Evolutionary conservation across 495 filamentous ascomycete species (phyloP), one percentile per base, ranked within the genome.

Genomic region (Rusavskia elegans): DNA sequence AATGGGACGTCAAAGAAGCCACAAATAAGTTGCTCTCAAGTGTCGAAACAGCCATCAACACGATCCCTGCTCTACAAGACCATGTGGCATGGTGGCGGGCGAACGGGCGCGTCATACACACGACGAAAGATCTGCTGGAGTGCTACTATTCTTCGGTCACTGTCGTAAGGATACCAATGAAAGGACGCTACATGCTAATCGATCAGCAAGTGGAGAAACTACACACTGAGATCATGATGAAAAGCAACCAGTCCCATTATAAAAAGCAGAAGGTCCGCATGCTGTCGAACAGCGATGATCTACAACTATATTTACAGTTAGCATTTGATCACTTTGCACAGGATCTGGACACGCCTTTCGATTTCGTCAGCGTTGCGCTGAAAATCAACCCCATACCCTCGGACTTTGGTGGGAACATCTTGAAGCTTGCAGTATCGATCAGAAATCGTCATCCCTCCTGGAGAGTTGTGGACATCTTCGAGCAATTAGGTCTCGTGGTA

Each of bases 1-100:
- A 71, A 50, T 78, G 75, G 75, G 69, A 74, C 45, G 50, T 68
- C 19, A 53, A 64, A 19, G 59, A 55, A 23, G 66, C 73, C 11
- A 78, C 75, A 0, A 55, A 63, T 17, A 65, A 52, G 53, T 54
- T 73, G 5, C 61, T 73, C 53, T 45, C 23, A 49, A 45, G 6
- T 53, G 46, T 60, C 40, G 52, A n/a, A 5, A 32, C 42, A 21
- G 51, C 54, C 5, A 37, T 56, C 13, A 53, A 60, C 16, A 61
- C 64, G 53, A 63, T 40, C 21, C 40, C 40, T 13, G 39, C 49
- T 19, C 49, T 51, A n/a, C 53, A 55, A 36, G 54, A 66, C 13
- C 46, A 58, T 36, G 49, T 42, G 35, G 42, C 17, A 45, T 25
- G 19, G 37, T 60, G 37, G 25, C 25, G 50, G 53, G 38, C 55